These are phyloP conservation scores for Yamadazyma dushanensis DNA, from an alignment of 1,139 yeast species.

Conservation along the genomic window DNA sequence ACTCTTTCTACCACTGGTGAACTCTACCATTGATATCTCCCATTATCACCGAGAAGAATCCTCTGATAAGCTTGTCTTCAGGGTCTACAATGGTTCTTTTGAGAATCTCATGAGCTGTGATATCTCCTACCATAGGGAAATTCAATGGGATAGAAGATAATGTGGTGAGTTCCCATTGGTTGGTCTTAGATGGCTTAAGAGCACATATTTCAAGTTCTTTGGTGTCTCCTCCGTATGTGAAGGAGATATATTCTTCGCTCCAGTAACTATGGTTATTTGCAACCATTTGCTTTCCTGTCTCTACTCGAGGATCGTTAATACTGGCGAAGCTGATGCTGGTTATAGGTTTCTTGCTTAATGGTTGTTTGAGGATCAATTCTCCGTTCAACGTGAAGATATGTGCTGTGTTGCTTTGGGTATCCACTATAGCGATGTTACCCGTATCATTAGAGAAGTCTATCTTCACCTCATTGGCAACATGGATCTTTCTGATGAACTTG, in stretches of 20 bases:
- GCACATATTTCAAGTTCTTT: slow-evolving; percentile 26
- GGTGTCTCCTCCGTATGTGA: slow-evolving; percentile 24
- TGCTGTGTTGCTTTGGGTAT: slow-evolving; percentile 23
- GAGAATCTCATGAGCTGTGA: slow-evolving; percentile 30
- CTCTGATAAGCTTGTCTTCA: slow-evolving; percentile 38
- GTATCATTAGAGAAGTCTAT: slow-evolving; percentile 54
- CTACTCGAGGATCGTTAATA: slow-evolving; percentile 28
- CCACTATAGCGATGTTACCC: slow-evolving; percentile 50
- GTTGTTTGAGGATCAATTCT: slow-evolving; percentile 27
- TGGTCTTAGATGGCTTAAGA: slow-evolving; percentile 16
- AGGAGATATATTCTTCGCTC: slow-evolving; percentile 31
- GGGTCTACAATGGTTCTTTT: slow-evolving; percentile 33
- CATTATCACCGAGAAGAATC: slow-evolving; percentile 29
- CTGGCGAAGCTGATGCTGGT: slow-evolving; percentile 35
- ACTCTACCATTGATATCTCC: slow-evolving; percentile 46
- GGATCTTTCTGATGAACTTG: slow-evolving; percentile 47
- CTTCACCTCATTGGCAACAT: slow-evolving; percentile 19
- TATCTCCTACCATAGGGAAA: slow-evolving; percentile 1
- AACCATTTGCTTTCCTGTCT: slow-evolving; percentile 23
- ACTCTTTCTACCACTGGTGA: slow-evolving; percentile 18
- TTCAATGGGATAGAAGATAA: slow-evolving; percentile 17
- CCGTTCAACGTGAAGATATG: slow-evolving; percentile 58
- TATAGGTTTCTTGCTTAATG: slow-evolving; percentile 18
- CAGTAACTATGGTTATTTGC: slow-evolving; percentile 36
- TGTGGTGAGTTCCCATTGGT: slow-evolving; percentile 24